A percentile compares a stretch with the other conserved stretches of the same genome.
phyloP scores from a whole-genome alignment of 345 rosid species.

The Hibiscus trionum region DNA sequence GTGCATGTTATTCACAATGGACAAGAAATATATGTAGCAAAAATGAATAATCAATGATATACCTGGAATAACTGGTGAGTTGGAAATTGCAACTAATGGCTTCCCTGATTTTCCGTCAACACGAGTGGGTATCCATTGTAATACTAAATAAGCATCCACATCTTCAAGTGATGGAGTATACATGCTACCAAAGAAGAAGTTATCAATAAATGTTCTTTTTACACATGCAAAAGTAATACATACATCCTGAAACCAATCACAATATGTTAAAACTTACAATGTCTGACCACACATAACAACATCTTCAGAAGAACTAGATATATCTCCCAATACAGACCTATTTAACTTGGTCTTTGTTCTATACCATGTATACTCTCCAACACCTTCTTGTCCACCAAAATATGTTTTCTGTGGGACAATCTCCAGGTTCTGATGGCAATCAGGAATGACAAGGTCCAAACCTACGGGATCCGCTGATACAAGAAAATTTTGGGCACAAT shows the following conservation, averaged over 20 bases:
- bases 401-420: slow-evolving; percentile 67
- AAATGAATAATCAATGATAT: slow-evolving; percentile 1
- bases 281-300: slow-evolving; percentile 45
- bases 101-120: slow-evolving; percentile 80
- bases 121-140: slow-evolving; percentile 82
- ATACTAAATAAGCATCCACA: slow-evolving; percentile 68
- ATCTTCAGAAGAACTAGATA: slow-evolving; percentile 42
- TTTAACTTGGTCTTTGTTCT: slow-evolving; percentile 54
- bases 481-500: slow-evolving; percentile 14
- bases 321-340: slow-evolving; percentile 52
- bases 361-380: slow-evolving; percentile 78
- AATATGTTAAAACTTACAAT: slow-evolving; percentile 47
- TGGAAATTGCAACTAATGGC: slow-evolving; percentile 63
- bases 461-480: slow-evolving; percentile 85
- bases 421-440: slow-evolving; percentile 65
- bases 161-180: slow-evolving; percentile 87
- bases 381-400: slow-evolving; percentile 89
- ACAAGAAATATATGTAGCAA: neutral
- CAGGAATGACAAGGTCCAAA: slow-evolving; percentile 63
- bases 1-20: neutral
- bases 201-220: neutral
- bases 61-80: slow-evolving; percentile 81
- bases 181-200: slow-evolving; percentile 35
- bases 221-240: neutral
- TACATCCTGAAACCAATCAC: slow-evolving; percentile 11